Conservation (phyloP, 1,284 basidiomycete genomes). For the Waitea zeae region DNA sequence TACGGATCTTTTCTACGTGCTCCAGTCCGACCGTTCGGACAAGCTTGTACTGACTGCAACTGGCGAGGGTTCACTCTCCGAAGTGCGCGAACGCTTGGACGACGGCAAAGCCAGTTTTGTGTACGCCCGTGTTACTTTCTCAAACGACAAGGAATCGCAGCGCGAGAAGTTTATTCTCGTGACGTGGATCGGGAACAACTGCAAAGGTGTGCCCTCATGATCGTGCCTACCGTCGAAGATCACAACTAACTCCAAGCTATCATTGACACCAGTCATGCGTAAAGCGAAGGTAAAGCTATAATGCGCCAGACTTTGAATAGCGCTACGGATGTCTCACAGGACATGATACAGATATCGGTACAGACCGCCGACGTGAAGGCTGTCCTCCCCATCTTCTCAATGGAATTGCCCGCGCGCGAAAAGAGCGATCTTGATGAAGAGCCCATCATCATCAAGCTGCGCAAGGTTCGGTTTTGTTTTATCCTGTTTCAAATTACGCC, state of each 20-base stretch:
- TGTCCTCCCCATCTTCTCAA: conserved; percentile 62
- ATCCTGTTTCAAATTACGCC: conserved; percentile 5
- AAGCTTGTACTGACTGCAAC: conserved; percentile 61
- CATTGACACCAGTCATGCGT: no score
- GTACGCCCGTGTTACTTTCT: conserved; percentile 69
- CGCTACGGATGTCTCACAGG: no score
- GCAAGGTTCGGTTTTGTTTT: conserved; percentile 37
- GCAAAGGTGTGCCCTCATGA: no score
- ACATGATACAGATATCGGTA: conserved; percentile 61
- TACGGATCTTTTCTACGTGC: not conserved
- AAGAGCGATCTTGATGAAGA: conserved; percentile 73
- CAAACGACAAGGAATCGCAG: conserved; percentile 75
- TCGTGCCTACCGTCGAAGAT: no score
- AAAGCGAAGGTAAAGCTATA: conserved; percentile 64
- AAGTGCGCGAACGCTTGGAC: conserved; percentile 60
- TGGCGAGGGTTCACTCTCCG: conserved; percentile 61
- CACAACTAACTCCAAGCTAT: no score
- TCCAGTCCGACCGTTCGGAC: conserved; percentile 67
- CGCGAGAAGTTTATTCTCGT: conserved; percentile 85
- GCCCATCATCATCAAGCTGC: conserved; percentile 48
- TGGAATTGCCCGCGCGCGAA: conserved; percentile 72
- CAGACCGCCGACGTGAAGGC: conserved; percentile 75
- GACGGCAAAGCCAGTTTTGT: conserved; percentile 67
- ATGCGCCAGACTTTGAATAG: no score
- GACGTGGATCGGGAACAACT: conserved; percentile 75